Conservation (phyloP, 306 rosid genomes). For the Castanea sativa region DNA sequence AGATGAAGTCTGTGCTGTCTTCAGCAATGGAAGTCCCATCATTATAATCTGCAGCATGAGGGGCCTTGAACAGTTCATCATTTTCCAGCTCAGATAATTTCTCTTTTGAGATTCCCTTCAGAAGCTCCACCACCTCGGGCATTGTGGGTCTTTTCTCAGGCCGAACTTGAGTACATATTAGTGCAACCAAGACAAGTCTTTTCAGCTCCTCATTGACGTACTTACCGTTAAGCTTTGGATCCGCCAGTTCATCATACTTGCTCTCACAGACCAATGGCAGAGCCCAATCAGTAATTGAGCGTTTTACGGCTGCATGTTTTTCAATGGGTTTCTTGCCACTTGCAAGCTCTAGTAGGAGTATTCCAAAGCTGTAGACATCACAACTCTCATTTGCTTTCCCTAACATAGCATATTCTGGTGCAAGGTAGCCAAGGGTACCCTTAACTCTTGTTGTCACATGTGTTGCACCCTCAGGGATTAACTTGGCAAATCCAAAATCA, state of each 20-base stretch:
- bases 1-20: slow-evolving; percentile 71
- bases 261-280: slow-evolving; percentile 75
- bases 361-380: slow-evolving; percentile 91
- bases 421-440: slow-evolving; percentile 98
- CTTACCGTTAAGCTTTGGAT: slow-evolving; percentile 76
- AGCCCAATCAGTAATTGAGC: slow-evolving; percentile 82
- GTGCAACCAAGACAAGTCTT: slow-evolving; percentile 69
- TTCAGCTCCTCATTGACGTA: slow-evolving; percentile 75
- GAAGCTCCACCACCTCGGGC: slow-evolving; percentile 73
- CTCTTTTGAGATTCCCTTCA: slow-evolving; percentile 77
- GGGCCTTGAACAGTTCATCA: slow-evolving; percentile 58
- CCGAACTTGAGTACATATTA: slow-evolving; percentile 58
- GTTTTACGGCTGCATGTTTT: slow-evolving; percentile 49
- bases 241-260: slow-evolving; percentile 63
- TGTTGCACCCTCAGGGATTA: slow-evolving; percentile 94
- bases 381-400: slow-evolving; percentile 92
- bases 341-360: slow-evolving; percentile 91
- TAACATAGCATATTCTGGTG: slow-evolving; percentile 93
- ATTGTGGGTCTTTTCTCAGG: slow-evolving; percentile 84
- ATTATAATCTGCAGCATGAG: slow-evolving; percentile 25
- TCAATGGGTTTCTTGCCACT: slow-evolving; percentile 83
- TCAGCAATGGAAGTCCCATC: slow-evolving; percentile 47
- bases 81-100: slow-evolving; percentile 57
- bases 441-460: slow-evolving; percentile 96
- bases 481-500: slow-evolving; percentile 93